A percentile compares a stretch with the other conserved stretches of the same genome.
These are phyloP conservation scores for Aristolochia fimbriata DNA, from an alignment of 164 flowering plant genomes.

Conservation along the genomic window DNA sequence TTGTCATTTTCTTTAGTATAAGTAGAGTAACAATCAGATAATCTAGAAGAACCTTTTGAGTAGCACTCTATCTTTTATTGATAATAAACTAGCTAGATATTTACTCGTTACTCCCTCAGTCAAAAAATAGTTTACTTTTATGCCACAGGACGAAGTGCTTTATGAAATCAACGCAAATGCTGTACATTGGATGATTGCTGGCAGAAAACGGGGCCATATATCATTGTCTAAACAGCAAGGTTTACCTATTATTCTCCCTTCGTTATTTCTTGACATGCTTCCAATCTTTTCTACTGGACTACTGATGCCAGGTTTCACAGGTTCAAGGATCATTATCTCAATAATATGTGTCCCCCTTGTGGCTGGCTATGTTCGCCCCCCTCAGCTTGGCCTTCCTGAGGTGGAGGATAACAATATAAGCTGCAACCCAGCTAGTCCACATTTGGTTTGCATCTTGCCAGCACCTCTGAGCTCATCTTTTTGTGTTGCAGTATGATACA, in stretches of 20 bases:
- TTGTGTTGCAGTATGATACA: conserved; percentile 56
- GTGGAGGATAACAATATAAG: conserved; percentile 66
- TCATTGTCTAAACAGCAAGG: conserved; percentile 74
- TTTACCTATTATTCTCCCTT: conserved; percentile 8
- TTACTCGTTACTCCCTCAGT: background rate
- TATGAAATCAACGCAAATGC: conserved; percentile 81
- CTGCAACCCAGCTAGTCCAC: conserved; percentile 89
- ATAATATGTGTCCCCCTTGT: conserved; percentile 74
- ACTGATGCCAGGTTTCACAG: conserved; percentile 25
- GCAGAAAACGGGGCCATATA: conserved; percentile 87
- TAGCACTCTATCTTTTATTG: too few species aligned
- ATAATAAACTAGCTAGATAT: background rate
- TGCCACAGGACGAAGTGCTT: conserved; percentile 65
- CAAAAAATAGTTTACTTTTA: background rate
- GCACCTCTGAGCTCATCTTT: conserved; percentile 87
- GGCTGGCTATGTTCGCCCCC: conserved; percentile 92
- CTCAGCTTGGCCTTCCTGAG: conserved; percentile 67
- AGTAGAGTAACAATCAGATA: too few species aligned
- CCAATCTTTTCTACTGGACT: background rate
- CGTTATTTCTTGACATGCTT: background rate
- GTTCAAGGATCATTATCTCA: conserved; percentile 74
- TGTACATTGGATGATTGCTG: conserved; percentile 97
- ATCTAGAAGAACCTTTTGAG: too few species aligned
- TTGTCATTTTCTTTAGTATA: too few species aligned
- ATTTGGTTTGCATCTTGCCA: conserved; percentile 86